A percentile compares a stretch with the other conserved stretches of the same genome.
Conservation (phyloP, 495 filamentous ascomycete species). For the Hyaloscypha finlandica region DNA sequence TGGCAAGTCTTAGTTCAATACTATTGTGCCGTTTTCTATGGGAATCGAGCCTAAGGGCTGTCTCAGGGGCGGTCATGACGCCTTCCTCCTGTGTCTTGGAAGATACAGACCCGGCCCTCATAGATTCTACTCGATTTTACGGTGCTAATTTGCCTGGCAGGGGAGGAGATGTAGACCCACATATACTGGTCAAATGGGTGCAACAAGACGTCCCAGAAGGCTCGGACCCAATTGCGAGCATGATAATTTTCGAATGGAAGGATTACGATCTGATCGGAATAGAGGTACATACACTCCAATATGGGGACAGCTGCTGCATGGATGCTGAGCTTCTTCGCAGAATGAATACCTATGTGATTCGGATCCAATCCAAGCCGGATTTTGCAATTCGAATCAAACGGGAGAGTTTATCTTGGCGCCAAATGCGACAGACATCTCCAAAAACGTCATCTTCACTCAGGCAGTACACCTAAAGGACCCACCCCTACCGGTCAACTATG, state of each 20-base stretch:
- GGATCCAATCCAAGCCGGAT: conserved; percentile 59
- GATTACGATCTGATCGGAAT: conserved; percentile 76
- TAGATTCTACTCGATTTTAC: not conserved
- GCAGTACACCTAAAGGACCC: conserved; percentile 82
- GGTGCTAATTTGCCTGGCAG: not conserved
- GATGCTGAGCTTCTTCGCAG: conserved; percentile 36
- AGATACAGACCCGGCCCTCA: not conserved
- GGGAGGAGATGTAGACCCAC: conserved; percentile 87
- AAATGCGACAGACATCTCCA: conserved; percentile 68
- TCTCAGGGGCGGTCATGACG: not conserved
- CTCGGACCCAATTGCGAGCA: conserved; percentile 73
- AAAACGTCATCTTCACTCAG: conserved; percentile 71
- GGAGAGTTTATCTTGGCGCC: conserved; percentile 83
- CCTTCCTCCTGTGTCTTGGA: not conserved
- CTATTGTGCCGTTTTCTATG: not conserved
- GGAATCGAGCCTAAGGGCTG: not conserved
- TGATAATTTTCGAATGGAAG: conserved; percentile 93
- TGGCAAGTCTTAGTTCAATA: conserved; percentile 43
- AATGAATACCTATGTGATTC: conserved; percentile 78
- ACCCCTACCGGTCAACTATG: conserved; percentile 68
- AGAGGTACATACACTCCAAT: conserved; percentile 26
- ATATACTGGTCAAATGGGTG: conserved; percentile 81
- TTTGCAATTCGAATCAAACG: conserved; percentile 72
- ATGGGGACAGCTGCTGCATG: not conserved
- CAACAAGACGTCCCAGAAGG: conserved; percentile 56